These are phyloP conservation scores for Solanum gandarillasii DNA, from an alignment of 257 asterid species.

Conservation along the genomic window DNA sequence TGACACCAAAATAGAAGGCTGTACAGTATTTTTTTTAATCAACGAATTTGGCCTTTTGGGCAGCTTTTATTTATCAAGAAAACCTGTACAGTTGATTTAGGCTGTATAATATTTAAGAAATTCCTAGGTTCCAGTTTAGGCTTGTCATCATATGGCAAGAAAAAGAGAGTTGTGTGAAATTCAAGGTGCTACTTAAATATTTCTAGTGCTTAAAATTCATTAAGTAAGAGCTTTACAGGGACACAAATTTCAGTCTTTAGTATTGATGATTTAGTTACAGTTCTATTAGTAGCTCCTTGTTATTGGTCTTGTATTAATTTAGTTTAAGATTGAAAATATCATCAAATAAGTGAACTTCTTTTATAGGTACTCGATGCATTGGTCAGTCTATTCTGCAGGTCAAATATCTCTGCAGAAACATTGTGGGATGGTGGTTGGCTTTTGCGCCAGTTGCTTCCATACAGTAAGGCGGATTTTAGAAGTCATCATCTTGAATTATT, in stretches of 20 bases:
- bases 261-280: neutral
- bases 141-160: neutral
- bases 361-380: constrained; percentile 83
- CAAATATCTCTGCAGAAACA: constrained; percentile 84
- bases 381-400: constrained; percentile 92
- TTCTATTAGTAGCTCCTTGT: neutral
- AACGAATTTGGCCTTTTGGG: neutral
- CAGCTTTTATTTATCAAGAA: neutral
- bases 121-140: neutral
- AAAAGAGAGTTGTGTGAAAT: neutral
- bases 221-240: neutral
- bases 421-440: constrained; percentile 99
- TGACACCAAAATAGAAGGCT: neutral
- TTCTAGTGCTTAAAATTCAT: neutral
- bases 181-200: neutral
- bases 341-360: constrained; percentile 13
- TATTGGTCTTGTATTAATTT: neutral
- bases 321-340: neutral
- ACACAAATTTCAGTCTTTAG: neutral
- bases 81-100: neutral
- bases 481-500: constrained; percentile 59
- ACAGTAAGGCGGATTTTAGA: constrained; percentile 73
- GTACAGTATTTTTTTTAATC: neutral
- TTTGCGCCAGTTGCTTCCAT: constrained; percentile 90
- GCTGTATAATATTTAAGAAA: neutral